Conservation (phyloP, 1,284 basidiomycete species). For the Meripilus lineatus region DNA sequence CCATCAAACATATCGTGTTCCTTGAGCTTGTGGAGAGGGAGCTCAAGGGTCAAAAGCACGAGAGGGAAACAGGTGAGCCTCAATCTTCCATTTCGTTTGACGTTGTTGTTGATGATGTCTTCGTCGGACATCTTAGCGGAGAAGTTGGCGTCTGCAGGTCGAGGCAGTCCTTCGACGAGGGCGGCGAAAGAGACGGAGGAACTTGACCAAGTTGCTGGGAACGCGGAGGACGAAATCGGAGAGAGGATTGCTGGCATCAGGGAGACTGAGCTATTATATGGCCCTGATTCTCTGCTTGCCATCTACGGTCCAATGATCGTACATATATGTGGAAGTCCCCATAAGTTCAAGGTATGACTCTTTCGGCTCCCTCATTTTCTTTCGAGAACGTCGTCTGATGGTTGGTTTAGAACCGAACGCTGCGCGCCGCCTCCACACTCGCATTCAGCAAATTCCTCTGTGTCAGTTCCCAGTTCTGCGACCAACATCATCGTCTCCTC, state of each 20-base stretch:
- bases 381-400: background rate
- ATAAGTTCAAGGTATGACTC: conserved; percentile 71
- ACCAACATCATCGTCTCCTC: conserved; percentile 81
- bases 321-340: conserved; percentile 85
- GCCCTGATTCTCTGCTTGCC: conserved; percentile 78
- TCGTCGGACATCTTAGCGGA: too few species aligned
- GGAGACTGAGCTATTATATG: conserved; percentile 88
- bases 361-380: background rate
- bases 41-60: conserved; percentile 94
- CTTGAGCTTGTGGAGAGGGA: conserved; percentile 97
- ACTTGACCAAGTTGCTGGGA: conserved; percentile 95
- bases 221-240: conserved; percentile 97
- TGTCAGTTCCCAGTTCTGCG: conserved; percentile 92
- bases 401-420: conserved; percentile 66
- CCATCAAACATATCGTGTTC: conserved; percentile 97
- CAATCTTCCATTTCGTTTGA: background rate
- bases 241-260: conserved; percentile 82
- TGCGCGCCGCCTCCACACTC: conserved; percentile 85
- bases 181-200: conserved; percentile 75
- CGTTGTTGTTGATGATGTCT: conserved; percentile 7
- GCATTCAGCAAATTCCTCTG: conserved; percentile 97
- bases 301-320: conserved; percentile 89
- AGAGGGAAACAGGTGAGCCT: conserved; percentile 67
- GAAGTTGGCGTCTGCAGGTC: conserved; percentile 41
- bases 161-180: conserved; percentile 27